Base-by-base conservation (phyloP, 441 rosid species). In the Eutrema salsugineum region DNA sequence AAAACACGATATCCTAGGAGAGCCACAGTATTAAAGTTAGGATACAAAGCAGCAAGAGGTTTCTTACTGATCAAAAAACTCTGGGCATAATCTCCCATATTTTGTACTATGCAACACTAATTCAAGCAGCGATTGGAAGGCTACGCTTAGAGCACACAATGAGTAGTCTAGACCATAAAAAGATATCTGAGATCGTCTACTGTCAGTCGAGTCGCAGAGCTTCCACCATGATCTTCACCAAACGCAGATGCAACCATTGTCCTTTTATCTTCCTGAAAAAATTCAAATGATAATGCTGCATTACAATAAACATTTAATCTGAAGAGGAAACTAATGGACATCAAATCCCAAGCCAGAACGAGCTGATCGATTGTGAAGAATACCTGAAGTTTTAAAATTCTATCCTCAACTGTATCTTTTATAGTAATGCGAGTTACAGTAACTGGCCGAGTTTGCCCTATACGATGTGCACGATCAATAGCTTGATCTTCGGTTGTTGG, bases 401-500 rank as follows among this genome's bases (percentile, higher is more conserved):
- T 84, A 79, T 92, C 99, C 75, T 94, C 99, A 6, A 94, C 87
- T 0, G 98, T 90, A 69, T 89, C 91, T 78, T 78, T 88, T 44
- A 94, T 82, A 28, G 99, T 92, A 44, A 94, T 83, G 40, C 97
- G 88, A 55, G 96, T 88, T 17, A 94, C 97, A 61, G 88, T 92
- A 51, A 94, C 97, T 14, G 97, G 88, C 68, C 92, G 93, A 44
- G 94, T 90, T 85, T 94, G 99, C 70, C 98, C 97, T 78, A 94
- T 94, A 80, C 99, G 89, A 83, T 92, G 99, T 48, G 99, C 97
- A 72, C 98, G 86, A 73, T 94, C 98, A 65, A 92, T 71, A 71
- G 98, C 98, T 83, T 94, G 97, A 82, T 94, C 98, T 87, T 94
- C 99, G 3, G 98, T 92, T 42, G 96, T 83, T 60, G 99, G 99